These are phyloP conservation scores for Fusarium phyllophilum DNA, from an alignment of 2,329 filamentous ascomycete genomes.

Conservation along the genomic window DNA sequence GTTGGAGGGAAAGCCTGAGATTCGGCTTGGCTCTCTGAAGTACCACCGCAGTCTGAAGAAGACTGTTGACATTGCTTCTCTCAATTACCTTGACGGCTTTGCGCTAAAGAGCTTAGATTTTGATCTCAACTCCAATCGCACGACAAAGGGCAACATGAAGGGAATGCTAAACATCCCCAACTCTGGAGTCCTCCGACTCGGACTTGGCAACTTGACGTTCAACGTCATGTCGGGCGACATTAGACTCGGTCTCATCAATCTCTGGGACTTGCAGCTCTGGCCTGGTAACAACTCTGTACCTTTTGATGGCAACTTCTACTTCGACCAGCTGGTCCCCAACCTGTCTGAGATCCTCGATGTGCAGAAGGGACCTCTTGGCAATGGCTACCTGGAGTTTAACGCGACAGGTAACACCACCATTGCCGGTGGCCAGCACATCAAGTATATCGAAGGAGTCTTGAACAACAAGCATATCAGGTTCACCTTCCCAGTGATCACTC, in stretches of 20 bases:
- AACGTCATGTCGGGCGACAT: conserved; percentile 55
- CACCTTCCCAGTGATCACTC: conserved; percentile 50
- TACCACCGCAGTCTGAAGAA: conserved; percentile 53
- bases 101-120: conserved; percentile 52
- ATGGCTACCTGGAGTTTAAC: conserved; percentile 55
- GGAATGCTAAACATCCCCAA: conserved; percentile 59
- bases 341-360: conserved; percentile 51
- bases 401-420: conserved; percentile 55
- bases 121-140: conserved; percentile 49
- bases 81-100: conserved; percentile 55
- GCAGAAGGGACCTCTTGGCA: conserved; percentile 50
- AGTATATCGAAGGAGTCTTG: conserved; percentile 57
- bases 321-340: conserved; percentile 55
- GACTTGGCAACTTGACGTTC: conserved; percentile 58
- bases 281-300: conserved; percentile 55
- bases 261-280: conserved; percentile 53
- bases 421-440: conserved; percentile 55
- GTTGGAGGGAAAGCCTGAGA: conserved; percentile 49
- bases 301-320: conserved; percentile 55
- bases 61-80: conserved; percentile 52
- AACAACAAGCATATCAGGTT: conserved; percentile 51
- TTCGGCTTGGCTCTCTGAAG: conserved; percentile 54
- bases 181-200: conserved; percentile 54
- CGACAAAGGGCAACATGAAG: conserved; percentile 54
- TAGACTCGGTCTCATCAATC: conserved; percentile 51